Base-by-base conservation (phyloP, 352 stramenopile genomes). In the Globisporangium acanthophoron region DNA sequence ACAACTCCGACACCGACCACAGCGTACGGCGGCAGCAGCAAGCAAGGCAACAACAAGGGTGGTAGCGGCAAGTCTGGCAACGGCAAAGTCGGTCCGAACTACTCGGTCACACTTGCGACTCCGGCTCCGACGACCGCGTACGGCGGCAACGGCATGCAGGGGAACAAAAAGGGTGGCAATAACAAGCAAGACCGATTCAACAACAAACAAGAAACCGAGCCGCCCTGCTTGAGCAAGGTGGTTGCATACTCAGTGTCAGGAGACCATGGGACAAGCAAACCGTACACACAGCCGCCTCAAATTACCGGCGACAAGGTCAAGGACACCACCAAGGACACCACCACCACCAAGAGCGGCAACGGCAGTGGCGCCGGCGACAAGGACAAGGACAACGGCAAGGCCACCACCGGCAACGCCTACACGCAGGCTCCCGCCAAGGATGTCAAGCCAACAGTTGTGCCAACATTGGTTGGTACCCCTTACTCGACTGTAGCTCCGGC, bases 281-380 rank as follows among this genome's bases (percentile, higher is more conserved):
- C 21, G 21, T 24, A 24, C 21, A 24, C 21, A 24, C 21, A 24
- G 21, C 21, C 21, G 21, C 21, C 21, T 24, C 33, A 39, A 7
- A 7, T 13, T 9, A 6, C 33, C 33, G 5, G 33, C 12, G 33
- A 39, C 33, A 39, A 9, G 33, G 33, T 39, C 33, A 7, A 13
- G 33, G 33, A 7, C 1, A 7, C 33, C 7, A 9, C 8, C 12
- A 11, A 29, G 33, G 20, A 24, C 21, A 24, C 21, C 24, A 52
- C 9, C 48, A 47, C 15, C 58, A 54, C 54, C 49, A 37, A 62
- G 21, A 50, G 8, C 8, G 45, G 45, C 45, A 51, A 35, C 20
- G n/a, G 5, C 45, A 21, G 45, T 24, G 21, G 21, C 21, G 21
- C 21, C 21, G 21, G 21, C 47, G 27, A 29, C n/a, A 50, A 53